Evolutionary conservation across 2,329 filamentous ascomycete genomes (phyloP).

Genomic region (Neonectria magnoliae): DNA sequence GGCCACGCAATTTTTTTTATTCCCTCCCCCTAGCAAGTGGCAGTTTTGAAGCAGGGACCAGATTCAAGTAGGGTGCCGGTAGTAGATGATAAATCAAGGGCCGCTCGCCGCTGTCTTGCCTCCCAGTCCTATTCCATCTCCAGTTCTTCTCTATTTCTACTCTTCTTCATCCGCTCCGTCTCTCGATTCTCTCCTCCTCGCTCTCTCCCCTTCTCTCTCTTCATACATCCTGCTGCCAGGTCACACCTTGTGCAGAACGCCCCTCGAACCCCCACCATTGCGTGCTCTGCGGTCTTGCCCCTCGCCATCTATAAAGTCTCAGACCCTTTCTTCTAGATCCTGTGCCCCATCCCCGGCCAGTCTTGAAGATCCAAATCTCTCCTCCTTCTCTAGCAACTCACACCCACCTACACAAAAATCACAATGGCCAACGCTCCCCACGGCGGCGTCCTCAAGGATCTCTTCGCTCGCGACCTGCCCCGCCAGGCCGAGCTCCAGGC

Average conservation of each 20-base stretch:
- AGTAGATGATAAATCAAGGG: conserved; percentile 37
- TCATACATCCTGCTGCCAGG: conserved; percentile 13
- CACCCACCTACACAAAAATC: conserved; percentile 28
- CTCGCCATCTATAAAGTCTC: conserved; percentile 25
- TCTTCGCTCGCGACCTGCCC: conserved; percentile 90
- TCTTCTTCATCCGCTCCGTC: conserved; percentile 6
- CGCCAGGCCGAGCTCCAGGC: conserved; percentile 80
- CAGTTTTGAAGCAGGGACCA: conserved; percentile 27
- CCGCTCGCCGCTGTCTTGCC: conserved; percentile 23
- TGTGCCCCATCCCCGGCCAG: conserved; percentile 15
- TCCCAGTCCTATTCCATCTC: conserved; percentile 4
- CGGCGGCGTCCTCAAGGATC: conserved; percentile 96
- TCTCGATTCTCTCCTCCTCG: conserved; percentile 5
- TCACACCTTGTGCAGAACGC: conserved; percentile 29
- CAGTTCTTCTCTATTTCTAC: conserved; percentile 3
- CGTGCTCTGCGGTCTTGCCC: conserved; percentile 40
- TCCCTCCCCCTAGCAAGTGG: conserved; percentile 30
- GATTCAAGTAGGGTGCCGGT: conserved; percentile 35
- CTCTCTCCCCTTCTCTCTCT: conserved; percentile 17
- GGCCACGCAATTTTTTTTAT: conserved; percentile 40
- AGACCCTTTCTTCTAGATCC: conserved; percentile 13
- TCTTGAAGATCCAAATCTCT: conserved; percentile 17
- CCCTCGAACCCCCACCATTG: conserved; percentile 46
- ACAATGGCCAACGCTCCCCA: conserved; percentile 78
- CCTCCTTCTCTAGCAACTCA: conserved; percentile 9